Percentiles rank a stretch among this genome's conserved stretches.
Evolutionary conservation across 176 grass and related monocot species (phyloP).

Genomic region (Oryza glumipatula): DNA sequence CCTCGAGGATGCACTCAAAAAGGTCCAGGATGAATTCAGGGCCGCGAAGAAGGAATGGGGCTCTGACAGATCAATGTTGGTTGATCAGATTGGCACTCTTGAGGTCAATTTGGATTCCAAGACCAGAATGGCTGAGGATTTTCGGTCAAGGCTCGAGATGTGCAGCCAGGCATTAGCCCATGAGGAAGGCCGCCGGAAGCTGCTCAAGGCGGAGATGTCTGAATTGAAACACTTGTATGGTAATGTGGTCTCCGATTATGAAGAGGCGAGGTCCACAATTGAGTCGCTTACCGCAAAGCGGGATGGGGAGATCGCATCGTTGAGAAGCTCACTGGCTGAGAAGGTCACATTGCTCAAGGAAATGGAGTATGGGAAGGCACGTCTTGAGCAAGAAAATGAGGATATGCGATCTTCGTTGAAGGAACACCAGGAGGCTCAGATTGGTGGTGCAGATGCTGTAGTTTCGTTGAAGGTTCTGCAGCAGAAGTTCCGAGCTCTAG

Average conservation of each 20-base stretch:
- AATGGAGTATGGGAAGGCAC: slow-evolving; percentile 60
- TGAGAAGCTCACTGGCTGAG: slow-evolving; percentile 72
- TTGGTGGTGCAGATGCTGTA: slow-evolving; percentile 49
- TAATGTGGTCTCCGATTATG: slow-evolving; percentile 63
- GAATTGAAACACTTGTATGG: slow-evolving; percentile 57
- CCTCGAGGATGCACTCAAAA: slow-evolving; percentile 80
- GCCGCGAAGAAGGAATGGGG: slow-evolving; percentile 58
- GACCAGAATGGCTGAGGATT: slow-evolving; percentile 56
- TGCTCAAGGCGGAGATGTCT: slow-evolving; percentile 63
- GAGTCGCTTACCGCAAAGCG: slow-evolving; percentile 57
- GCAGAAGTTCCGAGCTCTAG: slow-evolving; percentile 69
- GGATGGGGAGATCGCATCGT: slow-evolving; percentile 67
- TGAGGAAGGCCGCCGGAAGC: slow-evolving; percentile 84
- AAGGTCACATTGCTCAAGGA: slow-evolving; percentile 75
- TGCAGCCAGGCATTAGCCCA: slow-evolving; percentile 75
- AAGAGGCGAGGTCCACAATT: slow-evolving; percentile 63
- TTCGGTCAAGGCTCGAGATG: slow-evolving; percentile 60
- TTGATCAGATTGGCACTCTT: slow-evolving; percentile 57
- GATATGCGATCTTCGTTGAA: slow-evolving; percentile 61
- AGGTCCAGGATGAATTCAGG: slow-evolving; percentile 61
- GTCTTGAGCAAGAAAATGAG: slow-evolving; percentile 66
- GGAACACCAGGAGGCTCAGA: slow-evolving; percentile 75
- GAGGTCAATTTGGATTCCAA: slow-evolving; percentile 59
- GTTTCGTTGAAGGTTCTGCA: slow-evolving; percentile 47
- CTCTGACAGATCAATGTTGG: slow-evolving; percentile 57